A percentile compares a stretch with the other conserved stretches of the same genome.
Evolutionary conservation across 2,329 filamentous ascomycete genomes (phyloP).

Genomic region (Cytospora mali): DNA sequence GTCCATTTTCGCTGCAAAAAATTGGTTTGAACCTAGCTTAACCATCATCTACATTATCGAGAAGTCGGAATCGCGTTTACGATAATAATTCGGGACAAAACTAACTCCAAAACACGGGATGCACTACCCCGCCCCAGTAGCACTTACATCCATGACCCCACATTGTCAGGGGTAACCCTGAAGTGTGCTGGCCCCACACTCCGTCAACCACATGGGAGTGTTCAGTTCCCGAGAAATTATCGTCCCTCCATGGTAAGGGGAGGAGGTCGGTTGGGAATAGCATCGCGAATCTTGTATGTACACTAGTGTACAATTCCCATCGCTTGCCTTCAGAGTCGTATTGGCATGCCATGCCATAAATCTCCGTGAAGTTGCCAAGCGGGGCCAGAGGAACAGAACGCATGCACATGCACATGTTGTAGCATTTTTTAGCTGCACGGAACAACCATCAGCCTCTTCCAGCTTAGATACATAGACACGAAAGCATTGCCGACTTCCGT

Average conservation of each 20-base stretch:
- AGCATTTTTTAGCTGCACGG: no score
- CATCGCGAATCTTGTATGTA: background rate
- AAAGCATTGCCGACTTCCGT: constrained; percentile 9
- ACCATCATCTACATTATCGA: background rate
- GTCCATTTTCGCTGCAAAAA: constrained; percentile 4
- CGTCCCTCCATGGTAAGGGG: background rate
- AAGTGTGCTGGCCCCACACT: constrained; percentile 10
- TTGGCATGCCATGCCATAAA: background rate
- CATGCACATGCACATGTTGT: constrained; percentile 7
- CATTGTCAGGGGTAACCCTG: constrained; percentile 14
- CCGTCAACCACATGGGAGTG: background rate
- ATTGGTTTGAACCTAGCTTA: background rate
- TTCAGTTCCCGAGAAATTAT: constrained; percentile 12
- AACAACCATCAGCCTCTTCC: no score
- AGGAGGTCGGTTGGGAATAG: background rate
- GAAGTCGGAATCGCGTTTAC: background rate
- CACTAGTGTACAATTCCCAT: no score
- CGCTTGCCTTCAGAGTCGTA: no score
- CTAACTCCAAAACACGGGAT: constrained; percentile 9
- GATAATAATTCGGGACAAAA: constrained; percentile 25
- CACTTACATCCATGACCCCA: constrained; percentile 22
- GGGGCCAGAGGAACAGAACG: constrained; percentile 21
- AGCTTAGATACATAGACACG: background rate
- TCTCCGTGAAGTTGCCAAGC: constrained; percentile 10
- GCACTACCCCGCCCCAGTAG: constrained; percentile 8